phyloP scores from a whole-genome alignment of 139 green algal species.

The Pseudopediastrum boryanum region DNA sequence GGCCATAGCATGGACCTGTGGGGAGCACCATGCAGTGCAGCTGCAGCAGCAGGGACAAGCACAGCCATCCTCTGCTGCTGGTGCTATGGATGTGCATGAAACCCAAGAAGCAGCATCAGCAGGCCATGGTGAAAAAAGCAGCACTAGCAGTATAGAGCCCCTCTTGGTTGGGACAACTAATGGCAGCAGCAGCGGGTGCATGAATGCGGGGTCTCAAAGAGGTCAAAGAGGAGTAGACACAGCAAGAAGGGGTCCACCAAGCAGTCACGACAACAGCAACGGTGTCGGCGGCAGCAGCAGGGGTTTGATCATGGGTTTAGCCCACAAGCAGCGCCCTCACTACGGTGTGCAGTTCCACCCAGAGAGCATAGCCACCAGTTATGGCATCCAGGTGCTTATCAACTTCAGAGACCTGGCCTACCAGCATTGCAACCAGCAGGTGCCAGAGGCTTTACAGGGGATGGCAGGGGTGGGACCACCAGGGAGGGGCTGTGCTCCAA shows the following conservation, averaged over 20 bases:
- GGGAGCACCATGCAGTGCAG: constrained; percentile 54
- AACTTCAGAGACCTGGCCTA: constrained; percentile 88
- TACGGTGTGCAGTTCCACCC: constrained; percentile 98
- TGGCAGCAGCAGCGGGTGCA: constrained; percentile 32
- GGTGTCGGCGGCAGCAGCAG: background rate
- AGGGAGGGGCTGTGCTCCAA: background rate
- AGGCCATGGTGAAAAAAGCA: background rate
- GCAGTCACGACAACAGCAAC: background rate
- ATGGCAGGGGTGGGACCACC: constrained; percentile 32
- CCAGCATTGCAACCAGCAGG: constrained; percentile 1
- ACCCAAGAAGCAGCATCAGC: constrained; percentile 9
- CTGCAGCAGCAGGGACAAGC: constrained; percentile 9
- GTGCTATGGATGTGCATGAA: background rate
- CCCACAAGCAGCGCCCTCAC: constrained; percentile 74
- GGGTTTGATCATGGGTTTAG: constrained; percentile 85
- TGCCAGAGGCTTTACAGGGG: no score
- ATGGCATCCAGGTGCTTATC: constrained; percentile 74
- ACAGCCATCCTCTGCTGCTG: background rate
- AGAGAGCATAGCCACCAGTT: constrained; percentile 86
- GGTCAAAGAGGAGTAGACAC: background rate
- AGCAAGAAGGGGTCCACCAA: no score
- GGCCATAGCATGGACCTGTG: constrained; percentile 84
- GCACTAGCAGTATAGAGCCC: background rate
- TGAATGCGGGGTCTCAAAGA: no score
- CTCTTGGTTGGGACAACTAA: background rate